These are phyloP conservation scores for Fusarium pilosicola DNA, from an alignment of 2,329 filamentous ascomycete genomes.

Conservation along the genomic window DNA sequence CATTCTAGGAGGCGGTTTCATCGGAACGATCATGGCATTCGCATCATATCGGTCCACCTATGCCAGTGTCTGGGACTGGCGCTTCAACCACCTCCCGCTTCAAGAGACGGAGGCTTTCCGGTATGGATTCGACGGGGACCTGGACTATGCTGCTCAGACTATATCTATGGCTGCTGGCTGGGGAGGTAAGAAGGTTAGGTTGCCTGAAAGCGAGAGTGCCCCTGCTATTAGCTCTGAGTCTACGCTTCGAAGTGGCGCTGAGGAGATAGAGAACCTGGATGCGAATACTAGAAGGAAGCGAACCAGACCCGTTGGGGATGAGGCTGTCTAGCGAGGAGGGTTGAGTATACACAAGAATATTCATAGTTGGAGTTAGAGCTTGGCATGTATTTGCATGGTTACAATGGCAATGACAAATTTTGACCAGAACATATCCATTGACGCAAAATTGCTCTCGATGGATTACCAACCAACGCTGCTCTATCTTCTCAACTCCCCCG, in stretches of 20 bases:
- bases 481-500: no score
- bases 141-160: conserved; percentile 35
- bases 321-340: conserved; percentile 16
- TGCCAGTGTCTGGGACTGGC: conserved; percentile 75
- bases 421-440: no score
- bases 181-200: conserved; percentile 38
- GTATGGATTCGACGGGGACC: conserved; percentile 32
- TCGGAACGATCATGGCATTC: conserved; percentile 71
- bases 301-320: conserved; percentile 25
- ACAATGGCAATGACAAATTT: not conserved
- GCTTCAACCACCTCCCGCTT: conserved; percentile 74
- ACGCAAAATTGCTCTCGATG: no score
- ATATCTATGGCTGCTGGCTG: conserved; percentile 42
- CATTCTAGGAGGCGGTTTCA: conserved; percentile 69
- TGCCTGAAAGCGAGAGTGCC: conserved; percentile 15
- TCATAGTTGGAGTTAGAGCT: not conserved
- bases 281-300: conserved; percentile 27
- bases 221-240: conserved; percentile 15
- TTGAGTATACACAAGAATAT: not conserved
- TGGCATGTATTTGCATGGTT: not conserved
- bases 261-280: conserved; percentile 31
- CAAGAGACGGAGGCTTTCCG: conserved; percentile 49
- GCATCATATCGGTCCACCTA: conserved; percentile 73
- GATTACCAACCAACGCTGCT: no score
- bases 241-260: conserved; percentile 27